Base-by-base conservation (phyloP, 306 rosid species). In the Prunus salicina region DNA sequence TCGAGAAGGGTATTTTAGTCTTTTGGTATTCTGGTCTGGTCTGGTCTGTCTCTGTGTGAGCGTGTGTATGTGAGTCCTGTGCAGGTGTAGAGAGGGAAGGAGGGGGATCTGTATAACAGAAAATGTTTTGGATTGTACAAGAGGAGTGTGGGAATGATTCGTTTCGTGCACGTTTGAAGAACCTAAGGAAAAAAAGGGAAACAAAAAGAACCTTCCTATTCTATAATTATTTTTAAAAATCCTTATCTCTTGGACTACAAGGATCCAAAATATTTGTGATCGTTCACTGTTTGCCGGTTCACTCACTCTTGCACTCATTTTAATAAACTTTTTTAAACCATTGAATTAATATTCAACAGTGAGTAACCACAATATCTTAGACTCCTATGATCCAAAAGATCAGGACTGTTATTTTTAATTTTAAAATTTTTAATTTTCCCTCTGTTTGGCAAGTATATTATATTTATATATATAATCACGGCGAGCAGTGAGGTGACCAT, bases 1-100 rank as follows among this genome's bases (percentile, higher is more conserved):
- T 57, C 56, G 3, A 55, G 46, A 55, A 72, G 87, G 89, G 84
- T 63, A 76, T 41, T 76, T 70, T 47, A 27, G 82, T 82, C 73
- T 41, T 79, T 81, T 46, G 57, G 84, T 58, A 76, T 27, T 78
- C 67, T 47, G 22, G 82, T 82, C 73, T 41, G 64, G 69, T 20
- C 6, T 64, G 56, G 74, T 32, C 62, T 7, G 72, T 79, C 78
- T 79, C 53, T 62, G 80, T 77, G 65, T 64, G 15, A 25, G 56
- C 56, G 12, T 57, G 50, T 72, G 64, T 14, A 6, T 76, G 5
- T 38, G 9, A 38, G 43, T 38, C 30, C 46, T 45, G 72, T 38
- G 43, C 66, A 43, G 34, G 49, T 14, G 67, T 22, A 12, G 72
- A 67, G 73, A 6, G 74, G 13, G 45, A 63, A 67, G 69, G 66